Evolutionary conservation across 2,329 filamentous ascomycete genomes (phyloP).

Genomic region (Stagonosporopsis chrysanthemi): DNA sequence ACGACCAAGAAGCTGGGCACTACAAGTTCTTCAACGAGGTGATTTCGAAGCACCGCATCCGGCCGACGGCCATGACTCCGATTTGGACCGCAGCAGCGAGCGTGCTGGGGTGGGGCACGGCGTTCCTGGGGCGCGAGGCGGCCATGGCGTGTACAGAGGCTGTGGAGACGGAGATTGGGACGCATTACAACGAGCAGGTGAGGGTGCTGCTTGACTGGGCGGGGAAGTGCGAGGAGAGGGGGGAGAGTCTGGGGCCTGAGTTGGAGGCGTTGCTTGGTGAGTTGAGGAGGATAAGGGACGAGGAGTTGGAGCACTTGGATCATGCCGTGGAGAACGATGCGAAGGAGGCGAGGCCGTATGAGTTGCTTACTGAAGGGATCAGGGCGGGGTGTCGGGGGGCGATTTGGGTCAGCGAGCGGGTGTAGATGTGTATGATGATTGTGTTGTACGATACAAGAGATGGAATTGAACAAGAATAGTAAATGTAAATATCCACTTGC

Average conservation of each 20-base stretch:
- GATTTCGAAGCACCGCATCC: slow-evolving; percentile 84
- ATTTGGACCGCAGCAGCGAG: slow-evolving; percentile 84
- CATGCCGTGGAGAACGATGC: slow-evolving; percentile 94
- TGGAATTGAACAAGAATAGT: background rate
- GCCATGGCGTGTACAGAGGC: slow-evolving; percentile 99
- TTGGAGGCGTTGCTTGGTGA: slow-evolving; percentile 74
- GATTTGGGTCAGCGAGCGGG: slow-evolving; percentile 86
- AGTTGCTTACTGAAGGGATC: slow-evolving; percentile 85
- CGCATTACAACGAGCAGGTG: slow-evolving; percentile 95
- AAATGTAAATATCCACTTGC: background rate
- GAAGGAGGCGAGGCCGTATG: slow-evolving; percentile 87
- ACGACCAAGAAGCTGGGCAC: slow-evolving; percentile 92
- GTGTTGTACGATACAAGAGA: background rate
- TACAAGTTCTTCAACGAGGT: slow-evolving; percentile 84
- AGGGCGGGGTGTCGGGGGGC: slow-evolving; percentile 88
- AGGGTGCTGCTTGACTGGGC: slow-evolving; percentile 82
- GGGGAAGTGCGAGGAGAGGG: slow-evolving; percentile 74
- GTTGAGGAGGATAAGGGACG: slow-evolving; percentile 85
- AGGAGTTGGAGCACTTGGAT: slow-evolving; percentile 96
- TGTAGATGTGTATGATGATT: slow-evolving; percentile 51
- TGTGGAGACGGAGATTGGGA: slow-evolving; percentile 96
- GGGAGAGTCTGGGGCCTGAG: slow-evolving; percentile 82
- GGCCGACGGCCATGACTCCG: slow-evolving; percentile 91
- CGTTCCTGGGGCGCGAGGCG: slow-evolving; percentile 85
- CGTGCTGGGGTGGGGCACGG: slow-evolving; percentile 87